A percentile compares a stretch with the other conserved stretches of the same genome.
Evolutionary conservation across 2,329 filamentous ascomycete genomes (phyloP).

Genomic region (Rutstroemia sp.): DNA sequence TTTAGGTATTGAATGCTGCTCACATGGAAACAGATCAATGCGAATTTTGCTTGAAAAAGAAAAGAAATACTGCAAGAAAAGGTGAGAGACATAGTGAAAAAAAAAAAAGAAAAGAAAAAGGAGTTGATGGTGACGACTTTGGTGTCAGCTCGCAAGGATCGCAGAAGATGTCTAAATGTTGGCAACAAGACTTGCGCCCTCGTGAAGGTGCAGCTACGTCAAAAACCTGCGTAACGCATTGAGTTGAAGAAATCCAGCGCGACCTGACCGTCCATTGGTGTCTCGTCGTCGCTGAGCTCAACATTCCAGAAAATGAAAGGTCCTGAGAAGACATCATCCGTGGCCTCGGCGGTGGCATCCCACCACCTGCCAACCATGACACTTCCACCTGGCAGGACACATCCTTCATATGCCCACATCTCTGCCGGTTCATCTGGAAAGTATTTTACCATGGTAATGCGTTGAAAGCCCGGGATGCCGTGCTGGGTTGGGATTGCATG

Average conservation of each 20-base stretch:
- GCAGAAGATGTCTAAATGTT: neutral
- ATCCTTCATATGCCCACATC: constrained; percentile 40
- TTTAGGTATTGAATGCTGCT: no score
- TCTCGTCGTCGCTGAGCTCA: constrained; percentile 12
- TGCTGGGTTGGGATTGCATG: constrained; percentile 41
- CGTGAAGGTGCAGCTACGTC: neutral
- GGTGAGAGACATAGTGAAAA: no score
- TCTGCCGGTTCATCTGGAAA: constrained; percentile 23
- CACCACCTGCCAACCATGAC: constrained; percentile 45
- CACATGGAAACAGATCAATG: no score
- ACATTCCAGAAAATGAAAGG: constrained; percentile 33
- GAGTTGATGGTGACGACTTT: no score
- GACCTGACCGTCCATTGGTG: constrained; percentile 14
- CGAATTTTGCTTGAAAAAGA: neutral
- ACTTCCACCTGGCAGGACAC: constrained; percentile 38
- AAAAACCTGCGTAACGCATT: neutral
- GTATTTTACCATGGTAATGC: constrained; percentile 47
- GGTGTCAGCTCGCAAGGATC: neutral
- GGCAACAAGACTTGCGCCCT: no score
- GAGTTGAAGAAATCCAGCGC: constrained; percentile 18
- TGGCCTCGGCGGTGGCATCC: constrained; percentile 22
- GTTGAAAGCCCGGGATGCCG: constrained; percentile 44
- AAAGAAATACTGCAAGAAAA: neutral
- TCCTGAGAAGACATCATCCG: constrained; percentile 17
- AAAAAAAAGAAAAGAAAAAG: no score